Percentiles rank a stretch among this genome's conserved stretches.
Evolutionary conservation across 1,284 basidiomycete genomes (phyloP).

Genomic region (Ganoderma sinense): DNA sequence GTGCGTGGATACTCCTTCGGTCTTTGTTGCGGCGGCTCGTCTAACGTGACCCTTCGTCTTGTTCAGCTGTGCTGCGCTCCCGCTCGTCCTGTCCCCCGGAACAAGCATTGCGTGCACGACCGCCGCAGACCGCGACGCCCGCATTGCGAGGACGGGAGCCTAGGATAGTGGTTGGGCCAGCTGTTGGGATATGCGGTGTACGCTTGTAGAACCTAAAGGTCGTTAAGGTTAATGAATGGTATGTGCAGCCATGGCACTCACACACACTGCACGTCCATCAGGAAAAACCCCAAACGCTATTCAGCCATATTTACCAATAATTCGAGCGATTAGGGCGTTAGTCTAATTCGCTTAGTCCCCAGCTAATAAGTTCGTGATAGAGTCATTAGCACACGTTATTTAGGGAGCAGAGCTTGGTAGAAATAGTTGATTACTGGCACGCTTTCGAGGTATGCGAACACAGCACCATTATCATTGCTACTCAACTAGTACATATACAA

Average conservation of each 20-base stretch:
- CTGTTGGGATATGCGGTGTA: background rate
- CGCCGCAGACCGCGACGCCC: slow-evolving; percentile 43
- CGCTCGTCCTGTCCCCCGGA: slow-evolving; percentile 49
- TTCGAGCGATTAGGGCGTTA: too few species aligned
- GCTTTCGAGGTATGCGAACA: too few species aligned
- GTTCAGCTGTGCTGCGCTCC: slow-evolving; percentile 59
- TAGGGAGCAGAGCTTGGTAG: too few species aligned
- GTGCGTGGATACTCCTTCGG: slow-evolving; percentile 40
- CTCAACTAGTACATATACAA: too few species aligned
- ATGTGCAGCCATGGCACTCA: slow-evolving; percentile 3
- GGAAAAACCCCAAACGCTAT: too few species aligned
- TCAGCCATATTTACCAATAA: too few species aligned
- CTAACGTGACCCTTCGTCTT: background rate
- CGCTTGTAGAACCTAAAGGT: background rate
- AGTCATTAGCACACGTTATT: too few species aligned
- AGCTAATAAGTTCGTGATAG: too few species aligned
- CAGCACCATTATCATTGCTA: too few species aligned
- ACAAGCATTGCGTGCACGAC: slow-evolving; percentile 56
- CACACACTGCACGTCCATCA: background rate
- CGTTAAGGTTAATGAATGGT: background rate
- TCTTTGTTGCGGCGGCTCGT: background rate
- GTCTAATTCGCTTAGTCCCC: too few species aligned
- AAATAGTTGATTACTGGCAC: too few species aligned
- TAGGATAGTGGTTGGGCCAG: background rate
- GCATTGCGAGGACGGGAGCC: slow-evolving; percentile 50